These are phyloP conservation scores for Geoglossum cookeanum DNA, from an alignment of 2,329 filamentous ascomycete genomes.

Conservation along the genomic window DNA sequence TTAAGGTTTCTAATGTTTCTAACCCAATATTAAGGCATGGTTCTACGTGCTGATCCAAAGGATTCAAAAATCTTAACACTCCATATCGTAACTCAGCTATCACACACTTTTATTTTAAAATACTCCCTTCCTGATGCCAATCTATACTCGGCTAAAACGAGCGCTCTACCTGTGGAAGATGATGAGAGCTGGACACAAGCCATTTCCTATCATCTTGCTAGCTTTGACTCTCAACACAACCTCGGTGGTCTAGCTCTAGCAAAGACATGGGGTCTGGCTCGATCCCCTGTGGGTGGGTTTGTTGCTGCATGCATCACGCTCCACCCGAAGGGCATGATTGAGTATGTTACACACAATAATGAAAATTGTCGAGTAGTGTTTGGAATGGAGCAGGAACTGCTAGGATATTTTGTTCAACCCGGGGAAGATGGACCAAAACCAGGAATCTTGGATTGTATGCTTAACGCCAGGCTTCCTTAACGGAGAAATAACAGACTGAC, in stretches of 20 bases:
- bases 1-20: conserved; percentile 4
- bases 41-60: not conserved
- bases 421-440: not conserved
- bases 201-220: conserved; percentile 9
- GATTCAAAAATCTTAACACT: not conserved
- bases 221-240: conserved; percentile 30
- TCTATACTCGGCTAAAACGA: not conserved
- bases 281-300: conserved; percentile 27
- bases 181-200: conserved; percentile 12
- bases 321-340: conserved; percentile 37
- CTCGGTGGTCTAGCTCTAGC: conserved; percentile 29
- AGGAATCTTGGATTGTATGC: not conserved
- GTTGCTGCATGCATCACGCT: conserved; percentile 30
- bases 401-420: not conserved
- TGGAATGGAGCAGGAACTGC: not conserved
- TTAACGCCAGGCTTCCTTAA: not conserved
- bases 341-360: conserved; percentile 21
- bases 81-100: conserved; percentile 15
- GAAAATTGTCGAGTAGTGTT: not conserved
- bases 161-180: conserved; percentile 14
- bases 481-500: not conserved
- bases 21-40: not conserved
- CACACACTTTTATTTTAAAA: conserved; percentile 12
- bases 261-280: conserved; percentile 33
- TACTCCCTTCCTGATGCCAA: conserved; percentile 8